Base-by-base conservation (phyloP, 176 grass and related monocot species). In the Alopecurus myosuroides region DNA sequence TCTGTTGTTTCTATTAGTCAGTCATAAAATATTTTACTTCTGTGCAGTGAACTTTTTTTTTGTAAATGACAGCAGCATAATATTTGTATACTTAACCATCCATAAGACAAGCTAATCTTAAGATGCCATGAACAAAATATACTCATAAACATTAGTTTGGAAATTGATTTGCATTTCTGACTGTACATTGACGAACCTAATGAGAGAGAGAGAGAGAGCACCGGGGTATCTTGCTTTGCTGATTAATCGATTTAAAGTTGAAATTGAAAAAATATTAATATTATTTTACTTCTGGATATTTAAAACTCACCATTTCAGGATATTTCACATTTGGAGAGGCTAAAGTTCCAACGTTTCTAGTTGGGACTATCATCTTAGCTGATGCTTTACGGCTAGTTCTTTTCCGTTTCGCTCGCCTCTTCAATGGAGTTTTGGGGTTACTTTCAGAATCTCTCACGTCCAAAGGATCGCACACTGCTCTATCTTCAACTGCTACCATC, bases 271-370 rank as follows among this genome's bases (percentile, higher is more conserved):
- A 49, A 76, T 37, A 64, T 7, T 70, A 35, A 23, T 35, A 42
- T 41, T 44, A 64, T 36, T 74, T 29, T 33, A 13, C 30, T 41
- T 49, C 35, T 75, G 48, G 36, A 84, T 42, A 72, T 64, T 51
- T 3, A 61, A 50, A 76, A 76, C 82, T 76, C 71, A 64, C 82
- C 42, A 8, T 76, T 64, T 76, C 42, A 33, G 33, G 41, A 84
- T 44, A 23, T 37, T 64, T 76, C 14, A 50, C 20, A 84, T 76
- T 29, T 28, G 30, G 48, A 76, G 56, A 51, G 77, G 77, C 50
- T 79, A 25, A 71, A 71, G 64, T 70, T 71, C 28, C n/a, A 29
- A 36, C 36, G 6, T 30, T 52, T 84, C 26, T 51, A 57, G 77
- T 79, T 45, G 64, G 64, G n/a, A 57, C 37, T 10, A 46, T 46